Conservation (phyloP, 2,329 filamentous ascomycete species). For the Verruconis gallopava region DNA sequence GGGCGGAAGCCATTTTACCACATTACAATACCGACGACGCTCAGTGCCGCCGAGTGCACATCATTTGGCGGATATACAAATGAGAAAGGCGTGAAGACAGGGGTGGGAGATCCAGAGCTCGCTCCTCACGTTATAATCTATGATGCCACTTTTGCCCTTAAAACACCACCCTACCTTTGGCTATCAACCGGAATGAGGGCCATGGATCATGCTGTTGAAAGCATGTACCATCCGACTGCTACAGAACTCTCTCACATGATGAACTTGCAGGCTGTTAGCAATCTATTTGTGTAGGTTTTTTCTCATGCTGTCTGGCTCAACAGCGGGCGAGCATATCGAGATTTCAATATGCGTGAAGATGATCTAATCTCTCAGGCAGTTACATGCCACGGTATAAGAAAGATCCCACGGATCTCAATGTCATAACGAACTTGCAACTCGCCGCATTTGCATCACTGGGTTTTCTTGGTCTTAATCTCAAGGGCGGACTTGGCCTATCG, state of each 20-base stretch:
- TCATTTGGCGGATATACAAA: slow-evolving; percentile 38
- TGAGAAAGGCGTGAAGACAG: slow-evolving; percentile 36
- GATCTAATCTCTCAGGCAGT: too few relatives aligned
- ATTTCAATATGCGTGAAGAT: too few relatives aligned
- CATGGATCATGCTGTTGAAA: slow-evolving; percentile 43
- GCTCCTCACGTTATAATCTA: slow-evolving; percentile 40
- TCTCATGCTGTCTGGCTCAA: too few relatives aligned
- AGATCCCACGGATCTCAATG: slow-evolving; percentile 32
- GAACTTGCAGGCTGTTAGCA: slow-evolving; percentile 30
- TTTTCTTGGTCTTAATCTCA: slow-evolving; percentile 38
- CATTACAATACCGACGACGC: slow-evolving; percentile 27
- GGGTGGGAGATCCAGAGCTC: slow-evolving; percentile 29
- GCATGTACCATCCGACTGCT: slow-evolving; percentile 39
- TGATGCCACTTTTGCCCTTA: slow-evolving; percentile 36
- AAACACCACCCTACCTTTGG: slow-evolving; percentile 39
- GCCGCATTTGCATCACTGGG: slow-evolving; percentile 39
- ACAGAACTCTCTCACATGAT: slow-evolving; percentile 36
- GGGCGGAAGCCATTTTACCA: slow-evolving; percentile 24
- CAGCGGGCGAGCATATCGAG: too few relatives aligned
- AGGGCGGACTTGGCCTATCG: slow-evolving; percentile 36
- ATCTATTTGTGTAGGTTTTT: slow-evolving; percentile 37
- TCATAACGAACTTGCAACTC: slow-evolving; percentile 39
- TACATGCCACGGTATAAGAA: slow-evolving; percentile 35
- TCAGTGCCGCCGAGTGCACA: slow-evolving; percentile 42
- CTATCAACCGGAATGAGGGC: slow-evolving; percentile 40